These are phyloP conservation scores for Yamagishiella unicocca DNA, from an alignment of 139 green algal species.

Conservation along the genomic window DNA sequence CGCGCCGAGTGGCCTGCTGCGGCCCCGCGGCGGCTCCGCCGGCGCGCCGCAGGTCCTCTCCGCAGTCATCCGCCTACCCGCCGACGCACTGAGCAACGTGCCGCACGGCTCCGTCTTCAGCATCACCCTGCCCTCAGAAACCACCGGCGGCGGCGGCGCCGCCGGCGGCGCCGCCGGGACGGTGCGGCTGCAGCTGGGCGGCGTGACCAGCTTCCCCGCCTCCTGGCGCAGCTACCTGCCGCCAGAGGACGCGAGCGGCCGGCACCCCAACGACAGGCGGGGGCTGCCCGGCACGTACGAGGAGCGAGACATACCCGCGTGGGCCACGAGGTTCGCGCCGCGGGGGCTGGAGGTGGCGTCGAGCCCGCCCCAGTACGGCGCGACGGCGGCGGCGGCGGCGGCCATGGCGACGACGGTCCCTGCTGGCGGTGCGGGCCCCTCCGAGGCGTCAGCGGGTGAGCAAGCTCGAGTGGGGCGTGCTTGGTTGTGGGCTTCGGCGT, in stretches of 20 bases:
- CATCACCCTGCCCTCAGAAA: background rate
- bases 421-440: too few species aligned
- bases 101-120: slow-evolving; percentile 1
- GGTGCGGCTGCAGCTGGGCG: slow-evolving; percentile 7
- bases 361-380: background rate
- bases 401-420: background rate
- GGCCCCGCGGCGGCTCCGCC: background rate
- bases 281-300: slow-evolving; percentile 32
- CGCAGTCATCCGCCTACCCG: background rate
- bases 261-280: slow-evolving; percentile 6
- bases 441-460: too few species aligned
- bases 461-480: too few species aligned
- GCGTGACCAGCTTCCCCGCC: background rate
- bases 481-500: too few species aligned
- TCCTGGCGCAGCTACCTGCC: slow-evolving; percentile 42
- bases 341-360: background rate
- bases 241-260: background rate
- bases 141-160: background rate
- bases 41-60: background rate
- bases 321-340: slow-evolving; percentile 24
- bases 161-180: background rate
- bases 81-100: background rate
- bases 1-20: background rate
- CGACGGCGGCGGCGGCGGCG: background rate
- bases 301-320: slow-evolving; percentile 19